Base-by-base conservation (phyloP, 2,329 filamentous ascomycete genomes). In the Simplicillium aogashimaense region DNA sequence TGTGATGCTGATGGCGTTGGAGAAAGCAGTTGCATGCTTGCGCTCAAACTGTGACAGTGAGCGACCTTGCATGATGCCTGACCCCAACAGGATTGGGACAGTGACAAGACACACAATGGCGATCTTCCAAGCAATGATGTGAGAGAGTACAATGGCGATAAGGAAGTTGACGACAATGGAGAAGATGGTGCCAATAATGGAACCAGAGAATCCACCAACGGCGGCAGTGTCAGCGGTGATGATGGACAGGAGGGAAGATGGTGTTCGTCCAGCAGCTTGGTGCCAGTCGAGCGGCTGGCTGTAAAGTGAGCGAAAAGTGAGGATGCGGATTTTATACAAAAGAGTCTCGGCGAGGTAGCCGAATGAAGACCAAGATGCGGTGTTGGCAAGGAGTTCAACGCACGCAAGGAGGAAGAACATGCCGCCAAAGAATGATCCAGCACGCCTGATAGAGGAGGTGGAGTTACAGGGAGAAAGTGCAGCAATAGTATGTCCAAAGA, bases 111-210 rank as follows among this genome's bases (percentile, higher is more conserved):
- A 81, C 3, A 88, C 83, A 12, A 88, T 60, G 1, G 82, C 82
- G 45, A 88, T 85, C 52, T 77, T 82, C 84, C 83, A 88, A 3
- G 80, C 80, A 36, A 88, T 67, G 35, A 86, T 75, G 45, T 84
- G 80, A 0, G 81, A 77, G 9, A 87, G 54, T 25, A 83, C 74
- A 40, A 86, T 78, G 2, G 78, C 81, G 0, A 73, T 76, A 13
- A 86, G 46, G 20, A 86, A 75, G 55, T 83, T 86, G 45, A 86
- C 70, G 3, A 72, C 48, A 16, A 84, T 81, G 0, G 81, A 78
- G 42, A 86, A 76, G 15, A 84, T 60, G 0, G 78, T 83, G 6
- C 83, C 81, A 40, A 86, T 67, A 31, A 84, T 80, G 5, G 78
- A 81, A 9, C 83, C 83, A 40, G 76, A 83, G 46, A 88, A 70